Conservation (phyloP, 2,329 filamentous ascomycete species). For the Didymella sp. region DNA sequence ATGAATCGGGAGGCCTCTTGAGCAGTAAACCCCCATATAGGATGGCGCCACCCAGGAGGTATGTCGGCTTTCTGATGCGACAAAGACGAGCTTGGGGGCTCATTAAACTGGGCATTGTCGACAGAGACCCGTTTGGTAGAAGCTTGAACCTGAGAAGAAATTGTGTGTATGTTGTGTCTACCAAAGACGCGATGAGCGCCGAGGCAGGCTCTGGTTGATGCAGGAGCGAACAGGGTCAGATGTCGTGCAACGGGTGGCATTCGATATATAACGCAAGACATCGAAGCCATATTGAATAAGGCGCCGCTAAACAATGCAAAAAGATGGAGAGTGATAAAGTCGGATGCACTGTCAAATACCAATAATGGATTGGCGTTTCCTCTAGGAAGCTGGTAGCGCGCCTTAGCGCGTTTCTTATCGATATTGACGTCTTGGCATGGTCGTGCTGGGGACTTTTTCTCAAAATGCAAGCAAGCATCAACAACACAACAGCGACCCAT, state of each 20-base stretch:
- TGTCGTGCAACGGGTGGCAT: background rate
- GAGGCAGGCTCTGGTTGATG: background rate
- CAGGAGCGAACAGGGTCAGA: background rate
- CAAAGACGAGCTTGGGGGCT: background rate
- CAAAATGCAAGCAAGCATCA: background rate
- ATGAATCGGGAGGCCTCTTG: background rate
- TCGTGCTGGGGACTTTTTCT: background rate
- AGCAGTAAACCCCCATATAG: background rate
- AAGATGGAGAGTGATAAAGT: too few species aligned
- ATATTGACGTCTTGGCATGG: slow-evolving; percentile 3
- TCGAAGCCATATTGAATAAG: background rate
- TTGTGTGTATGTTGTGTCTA: background rate
- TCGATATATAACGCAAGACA: background rate
- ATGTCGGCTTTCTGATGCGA: background rate
- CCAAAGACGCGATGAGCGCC: background rate
- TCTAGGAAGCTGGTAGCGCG: background rate
- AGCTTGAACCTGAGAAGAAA: background rate
- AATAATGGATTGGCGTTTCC: background rate
- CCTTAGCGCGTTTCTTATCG: slow-evolving; percentile 6
- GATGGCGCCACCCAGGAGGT: slow-evolving; percentile 2
- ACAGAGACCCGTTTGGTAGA: background rate
- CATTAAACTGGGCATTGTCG: background rate
- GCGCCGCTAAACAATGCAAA: background rate
- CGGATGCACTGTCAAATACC: background rate
- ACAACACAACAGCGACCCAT: background rate